These are phyloP conservation scores for Sarocladium brachiariae DNA, from an alignment of 2,329 filamentous ascomycete species.

Conservation along the genomic window DNA sequence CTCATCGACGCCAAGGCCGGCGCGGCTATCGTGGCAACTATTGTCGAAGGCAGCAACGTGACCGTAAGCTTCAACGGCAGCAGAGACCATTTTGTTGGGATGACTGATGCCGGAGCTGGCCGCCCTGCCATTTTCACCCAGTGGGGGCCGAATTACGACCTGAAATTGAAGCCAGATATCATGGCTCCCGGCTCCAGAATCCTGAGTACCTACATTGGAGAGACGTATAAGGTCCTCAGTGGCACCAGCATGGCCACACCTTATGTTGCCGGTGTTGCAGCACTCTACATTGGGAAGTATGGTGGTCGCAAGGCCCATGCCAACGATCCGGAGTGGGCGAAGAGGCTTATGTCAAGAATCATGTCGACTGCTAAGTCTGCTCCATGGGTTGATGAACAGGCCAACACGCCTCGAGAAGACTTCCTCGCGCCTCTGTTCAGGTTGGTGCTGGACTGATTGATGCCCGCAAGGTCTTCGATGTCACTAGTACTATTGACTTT, in stretches of 20 bases:
- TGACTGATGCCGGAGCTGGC: constrained; percentile 22
- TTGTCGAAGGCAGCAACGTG: not conserved
- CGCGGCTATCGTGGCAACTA: not conserved
- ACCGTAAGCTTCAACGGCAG: not conserved
- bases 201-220: constrained; percentile 1
- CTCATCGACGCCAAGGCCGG: constrained; percentile 18
- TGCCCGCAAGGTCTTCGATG: constrained; percentile 35
- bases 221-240: constrained; percentile 19
- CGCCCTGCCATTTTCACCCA: constrained; percentile 14
- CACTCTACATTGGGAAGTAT: constrained; percentile 18
- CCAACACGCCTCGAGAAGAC: not conserved
- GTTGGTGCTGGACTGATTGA: constrained; percentile 36
- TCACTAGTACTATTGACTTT: constrained; percentile 29
- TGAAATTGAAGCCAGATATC: constrained; percentile 12
- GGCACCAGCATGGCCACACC: constrained; percentile 42
- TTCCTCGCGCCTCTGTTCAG: constrained; percentile 32
- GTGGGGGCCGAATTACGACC: constrained; percentile 7
- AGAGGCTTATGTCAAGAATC: constrained; percentile 13
- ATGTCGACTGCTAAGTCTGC: constrained; percentile 12
- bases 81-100: constrained; percentile 15
- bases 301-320: constrained; percentile 15
- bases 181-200: constrained; percentile 10
- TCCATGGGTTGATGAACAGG: constrained; percentile 7
- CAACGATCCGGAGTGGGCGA: constrained; percentile 13
- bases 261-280: constrained; percentile 32